A percentile compares a stretch with the other conserved stretches of the same genome.
Conservation (phyloP, 305 asterid genomes). For the Fraxinus paxiana region DNA sequence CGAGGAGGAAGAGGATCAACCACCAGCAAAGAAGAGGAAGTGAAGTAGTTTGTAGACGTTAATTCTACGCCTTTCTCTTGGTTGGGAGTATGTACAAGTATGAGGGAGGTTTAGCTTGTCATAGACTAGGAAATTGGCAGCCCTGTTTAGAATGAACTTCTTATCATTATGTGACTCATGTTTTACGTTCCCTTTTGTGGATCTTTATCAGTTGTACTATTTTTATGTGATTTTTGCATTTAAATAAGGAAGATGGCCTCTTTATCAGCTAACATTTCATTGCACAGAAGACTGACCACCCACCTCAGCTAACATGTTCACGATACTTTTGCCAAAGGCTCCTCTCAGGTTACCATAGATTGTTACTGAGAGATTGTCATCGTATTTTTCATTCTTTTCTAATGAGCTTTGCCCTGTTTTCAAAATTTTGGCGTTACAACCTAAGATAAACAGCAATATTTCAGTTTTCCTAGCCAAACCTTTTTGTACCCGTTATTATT, state of each 20-base stretch:
- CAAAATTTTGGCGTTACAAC: neutral
- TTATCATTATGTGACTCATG: slow-evolving; percentile 32
- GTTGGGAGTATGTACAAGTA: slow-evolving; percentile 49
- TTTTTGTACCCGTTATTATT: neutral
- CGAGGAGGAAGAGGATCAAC: slow-evolving; percentile 66
- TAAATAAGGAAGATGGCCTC: neutral
- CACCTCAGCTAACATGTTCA: neutral
- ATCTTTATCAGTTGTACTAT: slow-evolving; percentile 5
- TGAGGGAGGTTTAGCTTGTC: slow-evolving; percentile 37
- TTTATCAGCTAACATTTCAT: neutral
- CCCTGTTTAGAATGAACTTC: slow-evolving; percentile 28
- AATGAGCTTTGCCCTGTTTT: neutral
- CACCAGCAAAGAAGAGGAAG: slow-evolving; percentile 89
- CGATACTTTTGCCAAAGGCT: neutral
- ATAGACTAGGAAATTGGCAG: slow-evolving; percentile 40
- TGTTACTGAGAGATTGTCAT: neutral
- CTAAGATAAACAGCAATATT: neutral
- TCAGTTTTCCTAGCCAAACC: no score
- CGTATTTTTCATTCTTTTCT: neutral
- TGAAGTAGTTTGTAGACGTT: slow-evolving; percentile 35
- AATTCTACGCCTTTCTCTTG: slow-evolving; percentile 31
- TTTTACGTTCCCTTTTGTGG: slow-evolving; percentile 22
- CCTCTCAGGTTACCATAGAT: neutral
- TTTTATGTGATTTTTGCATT: neutral
- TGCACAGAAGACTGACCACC: neutral